A percentile compares a stretch with the other conserved stretches of the same genome.
Evolutionary conservation across 306 rosid genomes (phyloP).

Genomic region (Ormosia semicastrata): DNA sequence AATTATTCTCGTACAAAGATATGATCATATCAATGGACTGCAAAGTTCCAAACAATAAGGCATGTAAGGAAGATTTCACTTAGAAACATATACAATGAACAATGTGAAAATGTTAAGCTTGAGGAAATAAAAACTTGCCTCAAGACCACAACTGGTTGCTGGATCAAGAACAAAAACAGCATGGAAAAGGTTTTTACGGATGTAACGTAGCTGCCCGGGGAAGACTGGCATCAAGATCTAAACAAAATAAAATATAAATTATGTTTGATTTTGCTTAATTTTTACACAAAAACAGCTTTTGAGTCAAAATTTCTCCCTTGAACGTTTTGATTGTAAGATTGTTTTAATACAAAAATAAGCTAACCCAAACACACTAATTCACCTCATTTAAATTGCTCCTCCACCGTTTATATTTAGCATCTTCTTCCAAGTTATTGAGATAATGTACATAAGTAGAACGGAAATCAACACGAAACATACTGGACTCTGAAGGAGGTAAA

Average conservation of each 20-base stretch:
- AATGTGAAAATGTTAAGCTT: constrained; percentile 7
- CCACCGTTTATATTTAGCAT: constrained; percentile 83
- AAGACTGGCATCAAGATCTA: constrained; percentile 95
- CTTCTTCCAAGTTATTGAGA: constrained; percentile 95
- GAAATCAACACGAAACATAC: constrained; percentile 81
- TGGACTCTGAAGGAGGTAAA: constrained; percentile 80
- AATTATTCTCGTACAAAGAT: constrained; percentile 69
- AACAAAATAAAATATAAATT: neutral
- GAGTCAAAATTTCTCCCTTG: neutral
- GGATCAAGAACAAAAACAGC: constrained; percentile 89
- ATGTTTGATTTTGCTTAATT: neutral
- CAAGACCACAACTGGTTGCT: constrained; percentile 71
- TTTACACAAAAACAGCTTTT: too few relatives aligned
- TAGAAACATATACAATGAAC: constrained; percentile 16
- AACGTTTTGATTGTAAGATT: neutral
- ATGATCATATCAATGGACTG: constrained; percentile 80
- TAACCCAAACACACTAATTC: neutral
- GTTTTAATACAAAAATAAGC: constrained; percentile 1
- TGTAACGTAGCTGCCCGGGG: constrained; percentile 92
- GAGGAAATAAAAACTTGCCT: constrained; percentile 59
- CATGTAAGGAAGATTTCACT: constrained; percentile 22
- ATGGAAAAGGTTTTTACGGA: constrained; percentile 94
- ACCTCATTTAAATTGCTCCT: constrained; percentile 86
- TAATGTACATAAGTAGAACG: constrained; percentile 81
- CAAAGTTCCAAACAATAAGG: constrained; percentile 41